These are phyloP conservation scores for Forsythia viridissima DNA, from an alignment of 257 asterid species.

Conservation along the genomic window DNA sequence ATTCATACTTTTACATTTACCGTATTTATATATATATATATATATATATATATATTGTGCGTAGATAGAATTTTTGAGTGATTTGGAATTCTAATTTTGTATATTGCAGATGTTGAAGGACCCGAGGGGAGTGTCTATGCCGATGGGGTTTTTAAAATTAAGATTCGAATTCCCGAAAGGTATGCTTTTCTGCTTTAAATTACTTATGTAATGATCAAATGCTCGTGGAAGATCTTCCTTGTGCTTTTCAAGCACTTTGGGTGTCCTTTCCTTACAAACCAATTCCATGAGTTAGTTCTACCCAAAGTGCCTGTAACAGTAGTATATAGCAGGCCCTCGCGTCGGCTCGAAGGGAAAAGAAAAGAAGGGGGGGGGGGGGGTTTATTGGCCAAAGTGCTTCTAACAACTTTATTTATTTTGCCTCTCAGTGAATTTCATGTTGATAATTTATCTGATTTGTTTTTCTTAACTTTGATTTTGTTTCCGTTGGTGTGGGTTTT, in stretches of 20 bases:
- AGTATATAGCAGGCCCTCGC: too few species aligned
- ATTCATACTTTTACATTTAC: not conserved
- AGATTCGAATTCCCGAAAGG: conserved; percentile 82
- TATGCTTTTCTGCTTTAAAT: conserved; percentile 1
- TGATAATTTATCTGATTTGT: not conserved
- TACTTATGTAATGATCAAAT: too few species aligned
- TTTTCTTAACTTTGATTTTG: not conserved
- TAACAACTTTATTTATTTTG: not conserved
- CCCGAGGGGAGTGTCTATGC: conserved; percentile 79
- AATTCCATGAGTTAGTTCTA: too few species aligned
- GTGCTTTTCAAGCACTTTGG: too few species aligned
- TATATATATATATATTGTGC: not conserved
- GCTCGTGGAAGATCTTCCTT: too few species aligned
- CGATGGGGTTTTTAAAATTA: conserved; percentile 61
- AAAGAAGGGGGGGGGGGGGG: too few species aligned
- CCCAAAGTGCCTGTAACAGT: too few species aligned
- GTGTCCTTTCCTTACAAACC: too few species aligned
- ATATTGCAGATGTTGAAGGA: conserved; percentile 60
- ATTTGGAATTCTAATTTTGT: not conserved
- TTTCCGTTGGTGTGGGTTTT: conserved; percentile 11
- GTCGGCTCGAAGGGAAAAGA: too few species aligned
- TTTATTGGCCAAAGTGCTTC: too few species aligned
- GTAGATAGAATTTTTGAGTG: not conserved
- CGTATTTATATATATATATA: not conserved
- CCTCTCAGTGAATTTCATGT: not conserved